phyloP scores from a whole-genome alignment of 83 land plant genomes.

The Diphasiastrum complanatum region DNA sequence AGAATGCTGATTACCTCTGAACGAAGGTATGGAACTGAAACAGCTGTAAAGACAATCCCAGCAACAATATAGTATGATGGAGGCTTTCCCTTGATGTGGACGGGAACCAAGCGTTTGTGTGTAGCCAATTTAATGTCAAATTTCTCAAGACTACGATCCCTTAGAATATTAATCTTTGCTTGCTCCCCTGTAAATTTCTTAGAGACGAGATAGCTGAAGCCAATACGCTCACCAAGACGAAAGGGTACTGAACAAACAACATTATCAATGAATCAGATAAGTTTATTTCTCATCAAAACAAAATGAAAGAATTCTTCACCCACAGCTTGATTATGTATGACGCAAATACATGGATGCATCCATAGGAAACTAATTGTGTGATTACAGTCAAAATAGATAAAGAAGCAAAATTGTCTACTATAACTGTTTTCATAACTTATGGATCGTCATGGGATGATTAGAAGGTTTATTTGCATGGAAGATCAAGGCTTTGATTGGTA shows the following conservation, averaged over 20 bases:
- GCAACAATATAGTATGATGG: conserved; percentile 89
- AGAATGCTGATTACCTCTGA: conserved; percentile 95
- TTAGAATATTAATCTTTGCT: conserved; percentile 61
- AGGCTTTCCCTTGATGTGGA: conserved; percentile 76
- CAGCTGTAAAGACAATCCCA: conserved; percentile 76
- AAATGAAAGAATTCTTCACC: too few relatives aligned
- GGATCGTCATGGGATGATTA: too few relatives aligned
- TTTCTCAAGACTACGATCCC: conserved; percentile 44
- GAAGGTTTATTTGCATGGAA: too few relatives aligned
- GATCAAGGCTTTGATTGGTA: too few relatives aligned
- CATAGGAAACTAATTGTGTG: too few relatives aligned
- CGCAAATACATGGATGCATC: too few relatives aligned
- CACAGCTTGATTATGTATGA: too few relatives aligned
- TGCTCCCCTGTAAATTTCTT: conserved; percentile 81
- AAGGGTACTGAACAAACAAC: conserved; percentile 69
- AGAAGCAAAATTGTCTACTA: too few relatives aligned
- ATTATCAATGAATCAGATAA: not conserved
- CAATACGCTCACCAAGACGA: conserved; percentile 90
- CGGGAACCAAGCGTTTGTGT: conserved; percentile 68
- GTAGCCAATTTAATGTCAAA: conserved; percentile 57
- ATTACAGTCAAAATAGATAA: too few relatives aligned
- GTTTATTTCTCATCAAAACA: not conserved
- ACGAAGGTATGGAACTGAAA: conserved; percentile 84
- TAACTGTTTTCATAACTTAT: too few relatives aligned
- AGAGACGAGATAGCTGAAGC: conserved; percentile 91